Evolutionary conservation across 257 asterid genomes (phyloP).

Genomic region (Solanum rostratum): DNA sequence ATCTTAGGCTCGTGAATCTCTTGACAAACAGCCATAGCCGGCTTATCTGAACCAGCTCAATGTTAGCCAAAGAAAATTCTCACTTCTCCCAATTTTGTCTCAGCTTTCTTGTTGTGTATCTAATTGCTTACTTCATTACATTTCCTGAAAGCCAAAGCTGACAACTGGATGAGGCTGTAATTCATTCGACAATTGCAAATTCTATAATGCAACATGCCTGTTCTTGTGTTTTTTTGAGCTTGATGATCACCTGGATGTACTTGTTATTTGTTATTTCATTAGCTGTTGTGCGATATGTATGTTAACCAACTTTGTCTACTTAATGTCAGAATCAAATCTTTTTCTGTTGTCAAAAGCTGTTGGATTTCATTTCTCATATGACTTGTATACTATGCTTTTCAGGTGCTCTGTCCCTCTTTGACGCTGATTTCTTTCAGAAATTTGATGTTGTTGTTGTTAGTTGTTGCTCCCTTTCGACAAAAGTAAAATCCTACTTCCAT

Average conservation of each 20-base stretch:
- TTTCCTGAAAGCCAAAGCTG: background rate
- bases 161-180: background rate
- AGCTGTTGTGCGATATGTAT: background rate
- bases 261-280: background rate
- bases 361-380: background rate
- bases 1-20: background rate
- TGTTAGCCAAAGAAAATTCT: background rate
- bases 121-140: background rate
- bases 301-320: background rate
- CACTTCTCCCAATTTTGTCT: background rate
- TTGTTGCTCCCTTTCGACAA: conserved; percentile 22
- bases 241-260: background rate
- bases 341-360: background rate
- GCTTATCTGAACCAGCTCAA: background rate
- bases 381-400: background rate
- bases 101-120: background rate
- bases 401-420: conserved; percentile 34
- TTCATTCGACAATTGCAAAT: background rate
- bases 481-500: conserved; percentile 10
- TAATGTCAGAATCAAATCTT: background rate
- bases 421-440: conserved; percentile 23
- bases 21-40: background rate
- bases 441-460: conserved; percentile 31
- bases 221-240: background rate
- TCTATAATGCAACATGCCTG: background rate